phyloP scores from a whole-genome alignment of 768 basidiomycete genomes.

The Podaxis sp. region DNA sequence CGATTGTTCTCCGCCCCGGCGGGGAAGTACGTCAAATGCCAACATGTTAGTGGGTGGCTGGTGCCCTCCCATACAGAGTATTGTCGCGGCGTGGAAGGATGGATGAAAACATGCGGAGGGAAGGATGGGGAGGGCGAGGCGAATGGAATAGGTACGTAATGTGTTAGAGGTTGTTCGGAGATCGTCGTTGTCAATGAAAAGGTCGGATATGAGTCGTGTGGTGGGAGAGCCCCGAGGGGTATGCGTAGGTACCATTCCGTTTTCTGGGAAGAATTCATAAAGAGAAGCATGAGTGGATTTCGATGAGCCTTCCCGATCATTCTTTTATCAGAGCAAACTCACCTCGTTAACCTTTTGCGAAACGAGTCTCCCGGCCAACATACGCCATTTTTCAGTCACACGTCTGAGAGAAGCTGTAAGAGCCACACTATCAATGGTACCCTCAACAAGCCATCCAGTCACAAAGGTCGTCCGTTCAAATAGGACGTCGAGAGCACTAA shows the following conservation, averaged over 20 bases:
- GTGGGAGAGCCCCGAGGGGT: constrained; percentile 29
- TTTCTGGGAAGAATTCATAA: constrained; percentile 16
- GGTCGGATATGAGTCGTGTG: constrained; percentile 24
- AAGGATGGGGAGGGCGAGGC: constrained; percentile 28
- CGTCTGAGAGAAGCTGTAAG: constrained; percentile 25
- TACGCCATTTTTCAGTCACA: constrained; percentile 26
- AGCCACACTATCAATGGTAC: constrained; percentile 29
- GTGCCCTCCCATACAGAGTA: constrained; percentile 30
- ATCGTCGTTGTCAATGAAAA: constrained; percentile 31
- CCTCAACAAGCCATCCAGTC: constrained; percentile 40
- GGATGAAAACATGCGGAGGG: constrained; percentile 32
- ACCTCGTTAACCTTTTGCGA: constrained; percentile 19
- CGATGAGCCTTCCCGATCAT: not conserved
- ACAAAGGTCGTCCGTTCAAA: constrained; percentile 30
- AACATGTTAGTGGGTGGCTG: constrained; percentile 34
- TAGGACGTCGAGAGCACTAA: constrained; percentile 32
- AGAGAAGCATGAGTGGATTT: not conserved
- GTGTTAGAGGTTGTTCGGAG: constrained; percentile 29
- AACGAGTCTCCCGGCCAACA: constrained; percentile 22
- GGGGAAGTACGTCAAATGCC: constrained; percentile 40
- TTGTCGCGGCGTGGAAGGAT: constrained; percentile 33
- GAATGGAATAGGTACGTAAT: constrained; percentile 30
- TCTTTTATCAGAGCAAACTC: not conserved
- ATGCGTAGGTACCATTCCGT: constrained; percentile 32
- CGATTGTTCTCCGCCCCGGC: constrained; percentile 20